These are phyloP conservation scores for Sphagnum tenellum DNA, from an alignment of 225 moss, liverwort and hornwort species.

Conservation along the genomic window DNA sequence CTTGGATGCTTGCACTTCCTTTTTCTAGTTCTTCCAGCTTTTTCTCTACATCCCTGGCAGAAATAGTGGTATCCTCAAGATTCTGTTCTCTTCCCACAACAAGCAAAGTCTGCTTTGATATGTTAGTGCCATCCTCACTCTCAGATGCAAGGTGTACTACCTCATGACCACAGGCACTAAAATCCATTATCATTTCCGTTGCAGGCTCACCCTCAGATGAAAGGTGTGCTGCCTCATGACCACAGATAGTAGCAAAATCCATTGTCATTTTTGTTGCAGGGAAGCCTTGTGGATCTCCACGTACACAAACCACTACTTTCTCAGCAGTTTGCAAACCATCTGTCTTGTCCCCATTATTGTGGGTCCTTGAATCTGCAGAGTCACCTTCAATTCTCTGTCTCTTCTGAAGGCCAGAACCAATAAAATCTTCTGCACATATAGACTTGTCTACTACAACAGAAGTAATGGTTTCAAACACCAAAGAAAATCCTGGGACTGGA, in stretches of 20 bases:
- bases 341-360: not conserved
- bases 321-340: not conserved
- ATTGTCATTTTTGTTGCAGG: conserved; percentile 8
- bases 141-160: conserved; percentile 2
- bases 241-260: not conserved
- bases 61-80: too few relatives aligned
- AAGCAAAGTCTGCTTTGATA: conserved; percentile 3
- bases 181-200: not conserved
- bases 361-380: not conserved
- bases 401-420: not conserved
- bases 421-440: not conserved
- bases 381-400: not conserved
- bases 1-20: too few relatives aligned
- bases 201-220: too few relatives aligned
- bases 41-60: too few relatives aligned
- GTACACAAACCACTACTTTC: conserved; percentile 17
- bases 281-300: conserved; percentile 16
- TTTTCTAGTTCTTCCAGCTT: too few relatives aligned
- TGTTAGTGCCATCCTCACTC: not conserved
- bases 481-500: not conserved
- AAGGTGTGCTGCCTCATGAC: too few relatives aligned
- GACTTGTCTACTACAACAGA: not conserved
- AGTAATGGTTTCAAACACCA: not conserved
- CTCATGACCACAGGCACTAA: conserved; percentile 2
- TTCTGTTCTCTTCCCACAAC: not conserved